A percentile compares a stretch with the other conserved stretches of the same genome.
Conservation (phyloP, 1,284 basidiomycete genomes). For the Ceratobasidium sp. region DNA sequence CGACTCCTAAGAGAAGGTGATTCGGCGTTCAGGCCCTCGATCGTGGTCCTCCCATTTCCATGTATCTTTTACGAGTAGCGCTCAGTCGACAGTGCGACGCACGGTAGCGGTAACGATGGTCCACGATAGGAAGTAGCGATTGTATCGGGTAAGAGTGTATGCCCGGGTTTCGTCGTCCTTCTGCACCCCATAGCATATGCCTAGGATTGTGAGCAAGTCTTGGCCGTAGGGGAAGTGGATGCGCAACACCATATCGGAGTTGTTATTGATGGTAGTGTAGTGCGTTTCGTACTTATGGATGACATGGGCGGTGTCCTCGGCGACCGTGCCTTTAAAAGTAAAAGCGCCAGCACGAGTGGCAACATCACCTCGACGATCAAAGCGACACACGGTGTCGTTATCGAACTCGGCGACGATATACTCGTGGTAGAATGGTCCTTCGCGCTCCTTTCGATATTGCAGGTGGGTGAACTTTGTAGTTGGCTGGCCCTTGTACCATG, state of each 20-base stretch:
- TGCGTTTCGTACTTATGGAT: not conserved
- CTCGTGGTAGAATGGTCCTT: slow-evolving; percentile 24
- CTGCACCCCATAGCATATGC: slow-evolving; percentile 32
- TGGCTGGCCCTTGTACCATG: slow-evolving; percentile 27
- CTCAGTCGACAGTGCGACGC: slow-evolving; percentile 28
- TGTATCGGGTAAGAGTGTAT: slow-evolving; percentile 33
- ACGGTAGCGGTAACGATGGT: slow-evolving; percentile 15
- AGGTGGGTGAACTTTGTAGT: slow-evolving; percentile 24
- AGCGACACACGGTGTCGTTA: slow-evolving; percentile 23
- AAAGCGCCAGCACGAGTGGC: slow-evolving; percentile 9
- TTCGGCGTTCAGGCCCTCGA: not conserved
- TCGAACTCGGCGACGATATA: slow-evolving; percentile 26
- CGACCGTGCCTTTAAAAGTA: not conserved
- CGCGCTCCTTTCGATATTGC: slow-evolving; percentile 37
- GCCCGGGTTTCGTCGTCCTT: slow-evolving; percentile 2
- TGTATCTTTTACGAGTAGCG: slow-evolving; percentile 8
- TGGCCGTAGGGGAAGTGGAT: slow-evolving; percentile 10
- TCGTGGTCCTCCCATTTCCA: slow-evolving; percentile 21
- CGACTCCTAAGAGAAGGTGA: not conserved
- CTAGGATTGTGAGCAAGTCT: slow-evolving; percentile 15
- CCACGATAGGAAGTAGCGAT: slow-evolving; percentile 43
- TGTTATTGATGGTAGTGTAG: not conserved
- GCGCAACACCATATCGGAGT: slow-evolving; percentile 15
- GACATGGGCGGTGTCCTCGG: slow-evolving; percentile 41
- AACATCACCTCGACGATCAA: slow-evolving; percentile 36